phyloP scores from a whole-genome alignment of 768 basidiomycete genomes.

The Gloeophyllum trabeum region DNA sequence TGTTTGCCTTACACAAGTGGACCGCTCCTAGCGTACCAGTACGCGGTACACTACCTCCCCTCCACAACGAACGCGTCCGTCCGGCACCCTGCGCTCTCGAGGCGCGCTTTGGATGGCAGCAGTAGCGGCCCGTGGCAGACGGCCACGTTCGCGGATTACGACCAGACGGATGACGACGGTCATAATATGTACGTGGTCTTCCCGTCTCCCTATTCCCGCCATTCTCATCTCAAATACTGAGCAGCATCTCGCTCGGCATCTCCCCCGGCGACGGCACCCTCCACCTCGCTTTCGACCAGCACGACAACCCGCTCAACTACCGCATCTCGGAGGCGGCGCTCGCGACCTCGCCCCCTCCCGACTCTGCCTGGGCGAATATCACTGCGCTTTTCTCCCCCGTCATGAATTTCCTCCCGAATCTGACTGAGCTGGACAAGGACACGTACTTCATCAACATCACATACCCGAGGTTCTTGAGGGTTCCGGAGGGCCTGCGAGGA shows the following conservation, averaged over 20 bases:
- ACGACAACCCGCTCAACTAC: slow-evolving; percentile 23
- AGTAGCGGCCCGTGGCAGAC: slow-evolving; percentile 16
- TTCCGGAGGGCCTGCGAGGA: slow-evolving; percentile 3
- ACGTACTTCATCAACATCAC: slow-evolving; percentile 23
- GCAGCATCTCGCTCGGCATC: slow-evolving; percentile 24
- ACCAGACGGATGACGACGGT: slow-evolving; percentile 25
- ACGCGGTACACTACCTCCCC: slow-evolving; percentile 20
- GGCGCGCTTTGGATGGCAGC: slow-evolving; percentile 10
- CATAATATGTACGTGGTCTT: slow-evolving; percentile 19
- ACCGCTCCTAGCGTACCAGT: slow-evolving; percentile 17
- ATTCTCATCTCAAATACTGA: background rate
- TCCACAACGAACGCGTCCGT: slow-evolving; percentile 16
- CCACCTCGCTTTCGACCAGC: slow-evolving; percentile 24
- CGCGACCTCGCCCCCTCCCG: slow-evolving; percentile 15
- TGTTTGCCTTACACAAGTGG: background rate
- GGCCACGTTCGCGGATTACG: slow-evolving; percentile 21
- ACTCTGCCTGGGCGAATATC: background rate
- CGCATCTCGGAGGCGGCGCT: slow-evolving; percentile 18
- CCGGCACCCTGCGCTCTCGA: slow-evolving; percentile 16
- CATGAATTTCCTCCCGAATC: slow-evolving; percentile 23
- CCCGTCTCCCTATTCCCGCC: background rate
- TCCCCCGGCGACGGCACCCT: slow-evolving; percentile 24
- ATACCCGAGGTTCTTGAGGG: slow-evolving; percentile 20
- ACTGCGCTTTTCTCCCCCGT: background rate
- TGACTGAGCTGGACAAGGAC: slow-evolving; percentile 18